Conservation (phyloP, 148 eudicot genomes). For the Arbutus unedo region DNA sequence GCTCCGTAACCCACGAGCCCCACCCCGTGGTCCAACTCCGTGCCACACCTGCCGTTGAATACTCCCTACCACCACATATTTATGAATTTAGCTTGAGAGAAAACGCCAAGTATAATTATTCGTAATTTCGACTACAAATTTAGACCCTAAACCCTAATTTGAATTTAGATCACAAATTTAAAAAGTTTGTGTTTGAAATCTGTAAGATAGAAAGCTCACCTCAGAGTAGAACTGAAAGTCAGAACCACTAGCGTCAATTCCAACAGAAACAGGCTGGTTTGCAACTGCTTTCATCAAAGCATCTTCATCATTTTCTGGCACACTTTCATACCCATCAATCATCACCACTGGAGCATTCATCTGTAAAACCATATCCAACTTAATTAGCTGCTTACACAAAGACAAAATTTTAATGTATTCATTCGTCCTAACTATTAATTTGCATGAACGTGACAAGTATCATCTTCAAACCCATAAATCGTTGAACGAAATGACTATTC, state of each 20-base stretch:
- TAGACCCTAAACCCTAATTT: too few relatives aligned
- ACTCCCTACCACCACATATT: constrained; percentile 46
- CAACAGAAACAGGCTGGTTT: constrained; percentile 71
- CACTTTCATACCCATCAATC: constrained; percentile 72
- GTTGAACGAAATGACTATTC: too few relatives aligned
- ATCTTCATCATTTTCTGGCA: constrained; percentile 58
- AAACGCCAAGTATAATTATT: background rate
- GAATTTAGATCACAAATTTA: too few relatives aligned
- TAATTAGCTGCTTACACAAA: too few relatives aligned
- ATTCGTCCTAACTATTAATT: too few relatives aligned
- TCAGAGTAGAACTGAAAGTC: constrained; percentile 66
- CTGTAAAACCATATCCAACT: constrained; percentile 25
- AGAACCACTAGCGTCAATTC: constrained; percentile 62
- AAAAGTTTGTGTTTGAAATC: too few relatives aligned
- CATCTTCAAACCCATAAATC: too few relatives aligned
- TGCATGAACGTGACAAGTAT: too few relatives aligned
- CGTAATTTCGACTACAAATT: too few relatives aligned
- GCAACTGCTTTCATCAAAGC: constrained; percentile 72
- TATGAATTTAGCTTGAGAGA: background rate
- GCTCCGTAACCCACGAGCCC: constrained; percentile 55
- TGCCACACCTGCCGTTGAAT: constrained; percentile 49
- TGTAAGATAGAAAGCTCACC: constrained; percentile 29
- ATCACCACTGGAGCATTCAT: constrained; percentile 49
- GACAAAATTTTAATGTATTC: too few relatives aligned
- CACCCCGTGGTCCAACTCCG: constrained; percentile 63